phyloP scores from a whole-genome alignment of 2,329 filamentous ascomycete species.

The Paramyrothecium roridum region DNA sequence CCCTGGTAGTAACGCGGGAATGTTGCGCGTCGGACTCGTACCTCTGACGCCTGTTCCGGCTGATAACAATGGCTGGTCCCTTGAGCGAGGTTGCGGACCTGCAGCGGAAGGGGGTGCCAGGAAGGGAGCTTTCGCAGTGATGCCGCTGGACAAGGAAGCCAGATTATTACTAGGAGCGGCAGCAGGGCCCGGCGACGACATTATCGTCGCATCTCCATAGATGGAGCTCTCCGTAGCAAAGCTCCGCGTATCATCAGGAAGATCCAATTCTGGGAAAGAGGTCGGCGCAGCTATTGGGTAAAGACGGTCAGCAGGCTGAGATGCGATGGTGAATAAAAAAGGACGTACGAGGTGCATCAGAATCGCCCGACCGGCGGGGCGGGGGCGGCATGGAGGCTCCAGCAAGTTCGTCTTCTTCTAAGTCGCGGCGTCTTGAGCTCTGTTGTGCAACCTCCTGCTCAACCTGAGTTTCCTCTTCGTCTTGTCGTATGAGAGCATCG shows the following conservation, averaged over 20 bases:
- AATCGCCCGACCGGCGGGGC: not conserved
- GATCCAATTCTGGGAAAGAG: not conserved
- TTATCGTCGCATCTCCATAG: slow-evolving; percentile 34
- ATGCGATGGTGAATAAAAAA: not conserved
- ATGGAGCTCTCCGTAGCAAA: slow-evolving; percentile 32
- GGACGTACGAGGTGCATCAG: not conserved
- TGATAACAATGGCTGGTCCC: no score
- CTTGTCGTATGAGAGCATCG: slow-evolving; percentile 17
- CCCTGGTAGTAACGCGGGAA: no score
- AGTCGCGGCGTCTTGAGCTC: slow-evolving; percentile 1
- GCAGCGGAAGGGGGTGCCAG: not conserved
- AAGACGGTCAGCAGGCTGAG: not conserved
- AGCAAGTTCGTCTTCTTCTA: slow-evolving; percentile 17
- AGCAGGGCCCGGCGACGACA: slow-evolving; percentile 16
- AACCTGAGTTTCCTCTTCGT: slow-evolving; percentile 8
- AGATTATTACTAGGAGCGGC: not conserved
- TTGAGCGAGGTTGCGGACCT: no score
- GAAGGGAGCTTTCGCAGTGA: not conserved
- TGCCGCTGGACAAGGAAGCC: slow-evolving; percentile 4
- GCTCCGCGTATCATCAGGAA: slow-evolving; percentile 26
- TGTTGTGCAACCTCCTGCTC: not conserved
- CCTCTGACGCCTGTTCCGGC: no score
- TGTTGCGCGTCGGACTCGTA: no score
- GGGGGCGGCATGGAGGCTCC: not conserved
- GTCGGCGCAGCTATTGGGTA: not conserved